phyloP scores from a whole-genome alignment of 805 yeast genomes.

The Yamadazyma ubonensis region DNA sequence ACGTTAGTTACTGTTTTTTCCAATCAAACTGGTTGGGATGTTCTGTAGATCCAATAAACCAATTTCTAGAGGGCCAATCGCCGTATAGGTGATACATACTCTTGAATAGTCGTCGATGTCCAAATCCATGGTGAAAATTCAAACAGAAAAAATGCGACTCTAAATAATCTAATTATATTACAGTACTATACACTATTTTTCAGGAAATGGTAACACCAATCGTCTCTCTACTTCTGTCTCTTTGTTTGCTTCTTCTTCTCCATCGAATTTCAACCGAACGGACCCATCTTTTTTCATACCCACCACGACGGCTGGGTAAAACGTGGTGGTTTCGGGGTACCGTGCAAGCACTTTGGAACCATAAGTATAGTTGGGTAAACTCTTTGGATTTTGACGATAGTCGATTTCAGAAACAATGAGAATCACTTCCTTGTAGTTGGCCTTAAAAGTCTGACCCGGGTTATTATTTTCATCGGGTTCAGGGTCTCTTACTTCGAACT shows the following conservation, averaged over 20 bases:
- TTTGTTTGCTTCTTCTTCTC: constrained; percentile 94
- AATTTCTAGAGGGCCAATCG: too few species aligned
- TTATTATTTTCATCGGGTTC: constrained; percentile 94
- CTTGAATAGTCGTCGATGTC: constrained; percentile 63
- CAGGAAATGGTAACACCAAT: constrained; percentile 75
- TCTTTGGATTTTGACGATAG: constrained; percentile 5
- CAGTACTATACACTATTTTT: constrained; percentile 6
- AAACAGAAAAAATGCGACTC: constrained; percentile 1
- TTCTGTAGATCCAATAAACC: too few species aligned
- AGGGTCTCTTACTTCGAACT: constrained; percentile 92
- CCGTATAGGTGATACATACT: constrained; percentile 39
- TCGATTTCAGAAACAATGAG: constrained; percentile 54
- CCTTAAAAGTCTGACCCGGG: constrained; percentile 81
- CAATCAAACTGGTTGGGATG: too few species aligned
- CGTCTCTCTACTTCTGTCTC: constrained; percentile 90
- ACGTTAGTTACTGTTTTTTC: too few species aligned
- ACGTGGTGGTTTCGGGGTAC: constrained; percentile 97
- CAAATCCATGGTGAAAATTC: constrained; percentile 29
- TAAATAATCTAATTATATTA: too few species aligned
- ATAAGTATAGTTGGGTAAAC: constrained; percentile 56
- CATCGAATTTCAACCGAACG: constrained; percentile 84
- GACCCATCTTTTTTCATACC: constrained; percentile 72
- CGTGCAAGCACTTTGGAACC: constrained; percentile 86
- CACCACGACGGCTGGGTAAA: constrained; percentile 89
- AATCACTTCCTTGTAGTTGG: constrained; percentile 76